phyloP scores from a whole-genome alignment of 176 grass and related monocot species.

The Carex parvula region DNA sequence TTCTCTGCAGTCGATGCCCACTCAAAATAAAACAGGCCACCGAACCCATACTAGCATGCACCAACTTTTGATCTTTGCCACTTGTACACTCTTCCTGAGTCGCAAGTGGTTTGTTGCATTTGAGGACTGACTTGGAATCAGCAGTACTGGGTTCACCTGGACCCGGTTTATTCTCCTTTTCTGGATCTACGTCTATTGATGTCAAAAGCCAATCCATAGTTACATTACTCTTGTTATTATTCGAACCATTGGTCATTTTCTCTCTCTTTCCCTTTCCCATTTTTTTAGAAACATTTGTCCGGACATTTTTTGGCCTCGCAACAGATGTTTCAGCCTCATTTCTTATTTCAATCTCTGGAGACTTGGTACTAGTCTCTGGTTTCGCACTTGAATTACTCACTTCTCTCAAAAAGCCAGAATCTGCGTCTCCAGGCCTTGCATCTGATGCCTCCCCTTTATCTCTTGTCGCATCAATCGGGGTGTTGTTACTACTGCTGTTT shows the following conservation, averaged over 20 bases:
- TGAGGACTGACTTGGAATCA: constrained; percentile 15
- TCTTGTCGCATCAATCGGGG: background rate
- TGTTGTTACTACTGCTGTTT: background rate
- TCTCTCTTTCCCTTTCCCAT: background rate
- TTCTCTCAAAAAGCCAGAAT: constrained; percentile 22
- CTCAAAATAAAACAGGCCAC: constrained; percentile 75
- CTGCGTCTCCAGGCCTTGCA: background rate
- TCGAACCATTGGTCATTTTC: constrained; percentile 9
- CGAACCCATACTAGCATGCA: background rate
- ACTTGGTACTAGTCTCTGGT: background rate
- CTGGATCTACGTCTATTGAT: constrained; percentile 35
- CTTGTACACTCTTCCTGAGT: constrained; percentile 17
- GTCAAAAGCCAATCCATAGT: constrained; percentile 23
- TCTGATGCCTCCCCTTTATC: constrained; percentile 12
- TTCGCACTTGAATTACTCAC: constrained; percentile 14
- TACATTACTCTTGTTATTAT: constrained; percentile 40
- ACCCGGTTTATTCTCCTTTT: constrained; percentile 58
- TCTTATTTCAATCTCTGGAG: constrained; percentile 19
- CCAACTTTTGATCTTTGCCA: constrained; percentile 23
- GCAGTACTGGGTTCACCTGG: constrained; percentile 4
- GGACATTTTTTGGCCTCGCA: background rate
- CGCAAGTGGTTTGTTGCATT: constrained; percentile 12
- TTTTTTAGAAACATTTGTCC: constrained; percentile 7
- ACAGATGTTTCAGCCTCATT: constrained; percentile 29
- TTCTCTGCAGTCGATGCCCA: constrained; percentile 55